Evolutionary conservation across 2,329 filamentous ascomycete species (phyloP), one percentile per base, ranked within the genome.

Genomic region (Trichoderma hamatum): DNA sequence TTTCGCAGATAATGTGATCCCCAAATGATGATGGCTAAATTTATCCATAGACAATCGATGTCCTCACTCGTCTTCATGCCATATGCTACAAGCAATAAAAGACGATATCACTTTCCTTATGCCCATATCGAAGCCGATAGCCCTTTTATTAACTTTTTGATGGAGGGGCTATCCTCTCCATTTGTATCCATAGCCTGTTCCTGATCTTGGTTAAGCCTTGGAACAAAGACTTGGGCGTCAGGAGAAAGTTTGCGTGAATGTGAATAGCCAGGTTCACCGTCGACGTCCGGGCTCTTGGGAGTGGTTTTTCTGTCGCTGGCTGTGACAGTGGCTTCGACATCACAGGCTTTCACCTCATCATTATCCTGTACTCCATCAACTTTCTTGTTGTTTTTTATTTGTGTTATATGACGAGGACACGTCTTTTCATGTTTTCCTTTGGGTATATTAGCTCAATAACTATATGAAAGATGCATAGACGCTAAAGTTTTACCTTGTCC

Each of bases 71-170:
- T 61, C 28, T 13, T n/a, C 14, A 39, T n/a, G 16, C 32, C 24
- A 28, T 10, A 10, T 61, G 32, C 11, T 3, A 26, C 13, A 59
- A 21, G 13, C 4, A 43, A 14, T 32, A n/a, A 11, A 36, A 26
- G 28, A 28, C 39, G 19, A 14, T 16, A 21, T 16, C 10, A 3
- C 6, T 28, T 10, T 32, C n/a, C 4, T 67, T 10, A 67, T n/a
- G 66, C 66, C 66, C 66, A 68, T n/a, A 62, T 49, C 13, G 66
- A 68, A n/a, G 24, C 51, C 16, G 49, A 30, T 1, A 68, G 21
- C 32, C 66, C 66, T 30, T 68, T 68, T 11, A 36, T 34, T 16
- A 26, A 3, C 16, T 49, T 28, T 24, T 46, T 34, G 7, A 19
- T 24, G 16, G 49, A 39, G n/a, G 5, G 11, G 16, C 21, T 14